Evolutionary conservation across 2,329 filamentous ascomycete species (phyloP).

Genomic region (Fusarium verrucosum): DNA sequence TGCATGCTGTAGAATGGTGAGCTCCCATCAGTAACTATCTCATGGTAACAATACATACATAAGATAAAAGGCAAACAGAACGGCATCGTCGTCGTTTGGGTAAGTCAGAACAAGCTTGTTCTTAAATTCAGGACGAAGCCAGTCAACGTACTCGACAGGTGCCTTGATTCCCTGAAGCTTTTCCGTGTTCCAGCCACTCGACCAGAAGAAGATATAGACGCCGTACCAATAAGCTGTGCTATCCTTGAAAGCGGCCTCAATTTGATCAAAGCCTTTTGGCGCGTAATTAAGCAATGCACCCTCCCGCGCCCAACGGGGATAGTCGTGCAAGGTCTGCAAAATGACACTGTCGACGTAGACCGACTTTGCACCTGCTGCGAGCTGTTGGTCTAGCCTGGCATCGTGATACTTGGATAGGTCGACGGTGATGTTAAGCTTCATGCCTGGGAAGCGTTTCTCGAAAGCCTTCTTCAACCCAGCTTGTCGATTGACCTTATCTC

Average conservation of each 20-base stretch:
- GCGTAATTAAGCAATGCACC: slow-evolving; percentile 60
- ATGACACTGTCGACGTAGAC: slow-evolving; percentile 54
- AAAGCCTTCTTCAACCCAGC: slow-evolving; percentile 54
- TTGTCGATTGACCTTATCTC: slow-evolving; percentile 56
- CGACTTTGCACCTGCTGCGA: slow-evolving; percentile 47
- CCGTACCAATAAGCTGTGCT: slow-evolving; percentile 52
- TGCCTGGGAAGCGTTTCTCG: slow-evolving; percentile 57
- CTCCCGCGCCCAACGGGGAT: slow-evolving; percentile 59
- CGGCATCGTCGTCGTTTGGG: slow-evolving; percentile 67
- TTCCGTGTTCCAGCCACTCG: slow-evolving; percentile 44
- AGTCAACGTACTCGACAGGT: slow-evolving; percentile 53
- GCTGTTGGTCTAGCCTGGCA: slow-evolving; percentile 55
- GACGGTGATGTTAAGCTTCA: slow-evolving; percentile 63
- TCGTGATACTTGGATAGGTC: slow-evolving; percentile 67
- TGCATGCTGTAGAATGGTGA: slow-evolving; percentile 43
- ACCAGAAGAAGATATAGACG: slow-evolving; percentile 52
- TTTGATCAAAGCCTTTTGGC: slow-evolving; percentile 56
- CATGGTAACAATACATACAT: slow-evolving; percentile 49
- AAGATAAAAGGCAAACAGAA: slow-evolving; percentile 60
- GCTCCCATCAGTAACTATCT: not conserved
- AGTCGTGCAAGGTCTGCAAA: slow-evolving; percentile 63
- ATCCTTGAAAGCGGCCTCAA: slow-evolving; percentile 53
- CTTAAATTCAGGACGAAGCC: slow-evolving; percentile 60
- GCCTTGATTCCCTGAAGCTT: slow-evolving; percentile 46
- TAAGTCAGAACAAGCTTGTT: slow-evolving; percentile 64